Conservation (phyloP, 208 protist genomes). For the Leishmania braziliensis region DNA sequence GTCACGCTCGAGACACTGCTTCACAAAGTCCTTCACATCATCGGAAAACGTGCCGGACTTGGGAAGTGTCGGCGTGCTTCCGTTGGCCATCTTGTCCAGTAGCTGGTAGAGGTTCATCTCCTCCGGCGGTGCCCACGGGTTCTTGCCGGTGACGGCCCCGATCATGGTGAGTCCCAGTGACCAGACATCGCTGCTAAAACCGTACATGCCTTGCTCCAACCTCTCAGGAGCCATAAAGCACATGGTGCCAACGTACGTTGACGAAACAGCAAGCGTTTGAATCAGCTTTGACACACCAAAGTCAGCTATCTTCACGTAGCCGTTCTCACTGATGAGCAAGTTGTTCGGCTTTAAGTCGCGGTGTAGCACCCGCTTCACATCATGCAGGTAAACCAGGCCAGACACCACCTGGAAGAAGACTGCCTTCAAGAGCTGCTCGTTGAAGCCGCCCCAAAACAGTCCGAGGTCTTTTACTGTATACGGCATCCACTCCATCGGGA, state of each 20-base stretch:
- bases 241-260: slow-evolving; percentile 94
- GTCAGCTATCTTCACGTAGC: slow-evolving; percentile 92
- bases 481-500: slow-evolving; percentile 92
- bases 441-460: slow-evolving; percentile 80
- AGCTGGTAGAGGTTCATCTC: slow-evolving; percentile 91
- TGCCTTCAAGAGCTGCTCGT: slow-evolving; percentile 80
- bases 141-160: slow-evolving; percentile 75
- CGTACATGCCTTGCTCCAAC: slow-evolving; percentile 89
- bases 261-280: slow-evolving; percentile 87
- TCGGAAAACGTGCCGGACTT: slow-evolving; percentile 64
- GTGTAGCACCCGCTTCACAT: slow-evolving; percentile 92
- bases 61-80: slow-evolving; percentile 74
- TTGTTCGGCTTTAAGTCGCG: slow-evolving; percentile 98
- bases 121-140: slow-evolving; percentile 87
- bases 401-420: slow-evolving; percentile 89
- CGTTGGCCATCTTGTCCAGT: slow-evolving; percentile 74
- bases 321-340: slow-evolving; percentile 93
- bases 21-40: slow-evolving; percentile 76
- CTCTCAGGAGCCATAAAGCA: slow-evolving; percentile 95
- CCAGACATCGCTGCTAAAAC: slow-evolving; percentile 94
- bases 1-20: slow-evolving; percentile 71
- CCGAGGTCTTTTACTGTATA: slow-evolving; percentile 86
- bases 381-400: slow-evolving; percentile 83
- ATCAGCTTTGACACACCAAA: slow-evolving; percentile 94
- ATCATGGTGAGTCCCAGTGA: slow-evolving; percentile 91